These are phyloP conservation scores for Aureoboletus auriporus DNA, from an alignment of 768 basidiomycete genomes.

Conservation along the genomic window DNA sequence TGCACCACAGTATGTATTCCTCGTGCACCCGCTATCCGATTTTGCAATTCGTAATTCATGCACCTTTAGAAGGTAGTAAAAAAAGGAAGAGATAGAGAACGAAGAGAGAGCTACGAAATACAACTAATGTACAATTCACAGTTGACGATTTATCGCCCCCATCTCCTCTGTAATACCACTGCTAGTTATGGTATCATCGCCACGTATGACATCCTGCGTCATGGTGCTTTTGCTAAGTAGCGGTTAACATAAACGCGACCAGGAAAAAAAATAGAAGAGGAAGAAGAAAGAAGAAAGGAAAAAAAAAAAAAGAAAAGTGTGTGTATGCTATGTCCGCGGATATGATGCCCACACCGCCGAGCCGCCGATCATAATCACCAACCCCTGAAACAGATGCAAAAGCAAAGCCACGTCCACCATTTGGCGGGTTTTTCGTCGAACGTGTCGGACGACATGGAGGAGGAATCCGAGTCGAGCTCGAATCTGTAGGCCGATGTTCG, in stretches of 20 bases:
- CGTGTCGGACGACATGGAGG: slow-evolving; percentile 22
- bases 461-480: slow-evolving; percentile 22
- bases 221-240: no score
- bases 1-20: slow-evolving; percentile 8
- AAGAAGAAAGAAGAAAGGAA: neutral
- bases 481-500: slow-evolving; percentile 16
- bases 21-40: slow-evolving; percentile 17
- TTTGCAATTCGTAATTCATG: neutral
- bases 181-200: no score
- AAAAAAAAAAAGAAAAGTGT: neutral
- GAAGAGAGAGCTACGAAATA: neutral
- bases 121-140: neutral
- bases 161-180: neutral
- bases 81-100: no score
- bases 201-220: no score
- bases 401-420: slow-evolving; percentile 18
- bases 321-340: slow-evolving; percentile 7
- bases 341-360: slow-evolving; percentile 3
- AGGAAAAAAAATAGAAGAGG: neutral
- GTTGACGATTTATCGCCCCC: no score
- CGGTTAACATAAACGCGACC: no score
- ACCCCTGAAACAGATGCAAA: slow-evolving; percentile 21
- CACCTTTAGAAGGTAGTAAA: no score
- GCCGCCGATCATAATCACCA: slow-evolving; percentile 13
- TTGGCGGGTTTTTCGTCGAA: slow-evolving; percentile 18